Conservation (phyloP, 495 filamentous ascomycete species). For the Penicillium egyptiacum region DNA sequence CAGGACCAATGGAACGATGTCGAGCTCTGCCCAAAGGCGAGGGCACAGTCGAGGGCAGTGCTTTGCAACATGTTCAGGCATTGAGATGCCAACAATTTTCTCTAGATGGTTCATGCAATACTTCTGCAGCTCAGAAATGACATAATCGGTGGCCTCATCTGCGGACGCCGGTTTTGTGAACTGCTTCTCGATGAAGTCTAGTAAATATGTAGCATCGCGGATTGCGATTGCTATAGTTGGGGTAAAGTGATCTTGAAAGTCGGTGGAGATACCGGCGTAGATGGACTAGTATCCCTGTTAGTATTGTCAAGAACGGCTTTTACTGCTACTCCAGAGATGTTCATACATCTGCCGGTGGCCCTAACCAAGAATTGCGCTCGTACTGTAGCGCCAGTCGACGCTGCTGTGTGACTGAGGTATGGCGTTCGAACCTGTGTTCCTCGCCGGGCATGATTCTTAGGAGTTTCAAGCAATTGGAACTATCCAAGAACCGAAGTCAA, state of each 20-base stretch:
- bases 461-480: background rate
- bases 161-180: conserved; percentile 34
- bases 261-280: conserved; percentile 62
- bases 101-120: conserved; percentile 63
- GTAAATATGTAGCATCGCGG: conserved; percentile 75
- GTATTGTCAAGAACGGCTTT: background rate
- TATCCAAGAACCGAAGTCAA: background rate
- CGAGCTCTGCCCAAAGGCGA: conserved; percentile 76
- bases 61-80: conserved; percentile 47
- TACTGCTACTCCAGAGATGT: background rate
- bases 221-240: conserved; percentile 65
- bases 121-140: conserved; percentile 50
- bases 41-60: conserved; percentile 60
- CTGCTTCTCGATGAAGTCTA: conserved; percentile 68
- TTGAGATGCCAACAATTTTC: conserved; percentile 63
- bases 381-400: conserved; percentile 32
- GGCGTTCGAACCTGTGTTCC: conserved; percentile 30
- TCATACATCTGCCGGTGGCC: conserved; percentile 25
- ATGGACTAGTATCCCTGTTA: conserved; percentile 49
- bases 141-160: conserved; percentile 51
- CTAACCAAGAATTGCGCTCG: conserved; percentile 26
- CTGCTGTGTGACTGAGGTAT: conserved; percentile 33
- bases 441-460: conserved; percentile 14
- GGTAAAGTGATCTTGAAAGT: conserved; percentile 47
- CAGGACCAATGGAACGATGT: conserved; percentile 69